Base-by-base conservation (phyloP, 345 rosid genomes). In the Erucastrum elatum region DNA sequence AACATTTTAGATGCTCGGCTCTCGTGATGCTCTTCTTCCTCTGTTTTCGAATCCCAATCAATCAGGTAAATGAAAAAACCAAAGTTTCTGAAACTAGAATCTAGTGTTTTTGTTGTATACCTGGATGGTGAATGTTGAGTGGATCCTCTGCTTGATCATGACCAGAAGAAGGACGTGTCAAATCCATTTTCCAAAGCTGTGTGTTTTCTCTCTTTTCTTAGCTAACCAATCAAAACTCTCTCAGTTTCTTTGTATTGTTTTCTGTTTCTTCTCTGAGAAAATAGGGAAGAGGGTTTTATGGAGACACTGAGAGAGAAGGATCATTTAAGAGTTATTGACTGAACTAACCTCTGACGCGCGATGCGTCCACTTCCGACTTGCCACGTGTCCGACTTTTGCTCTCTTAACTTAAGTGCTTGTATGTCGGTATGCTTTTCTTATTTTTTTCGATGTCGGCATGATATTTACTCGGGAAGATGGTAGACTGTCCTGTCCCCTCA, bases 1-100 rank as follows among this genome's bases (percentile, higher is more conserved):
- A 89, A 39, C 65, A 90, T 91, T 17, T 71, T 81, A 33, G 81
- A 25, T 59, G 91, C 84, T 80, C 87, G 85, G 75, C 81, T 93
- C 27, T 82, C 86, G 6, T 76, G 86, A 35, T 85, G 83, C 65
- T 84, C 86, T 49, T 77, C 85, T 81, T 83, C 90, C 12, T 71
- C 91, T 79, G 81, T 35, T 5, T 37, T 3, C n/a, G 34, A 21
- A 72, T 39, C 49, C 46, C 27, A 66, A n/a, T 13, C 49, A 34
- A 30, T 41, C 4, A 58, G 2, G 60, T 0, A 33, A n/a, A 35
- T 51, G 29, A 60, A 26, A 9, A 16, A 9, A 13, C 3, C 41
- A 6, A 0, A 16, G 11, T 64, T 64, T 64, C 49, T 34, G 46
- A 64, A 34, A 34, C 39, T 15, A 16, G 1, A 35, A 35, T 15